Evolutionary conservation across 2,329 filamentous ascomycete species (phyloP).

Genomic region (Plectosphaerella plurivora): DNA sequence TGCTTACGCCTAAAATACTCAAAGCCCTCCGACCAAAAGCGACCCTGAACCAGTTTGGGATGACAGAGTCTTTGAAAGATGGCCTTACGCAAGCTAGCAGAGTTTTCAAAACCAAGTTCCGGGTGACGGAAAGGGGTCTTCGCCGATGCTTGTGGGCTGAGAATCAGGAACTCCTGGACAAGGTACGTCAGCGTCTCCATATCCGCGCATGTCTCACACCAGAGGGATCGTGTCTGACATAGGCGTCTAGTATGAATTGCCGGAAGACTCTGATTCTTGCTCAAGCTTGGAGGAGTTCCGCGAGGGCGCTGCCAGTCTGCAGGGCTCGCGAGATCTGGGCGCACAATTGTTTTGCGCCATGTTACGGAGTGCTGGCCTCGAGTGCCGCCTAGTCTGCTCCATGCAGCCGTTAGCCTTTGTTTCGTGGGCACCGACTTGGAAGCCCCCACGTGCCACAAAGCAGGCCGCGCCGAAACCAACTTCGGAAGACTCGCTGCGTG

Average conservation of each 20-base stretch:
- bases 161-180: constrained; percentile 52
- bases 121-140: constrained; percentile 66
- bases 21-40: constrained; percentile 65
- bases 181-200: constrained; percentile 32
- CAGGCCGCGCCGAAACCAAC: constrained; percentile 19
- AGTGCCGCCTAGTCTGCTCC: constrained; percentile 82
- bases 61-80: constrained; percentile 71
- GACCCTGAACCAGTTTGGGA: constrained; percentile 67
- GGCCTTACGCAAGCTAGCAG: constrained; percentile 67
- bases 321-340: constrained; percentile 84
- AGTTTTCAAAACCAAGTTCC: constrained; percentile 66
- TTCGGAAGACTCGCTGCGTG: constrained; percentile 28
- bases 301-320: constrained; percentile 60
- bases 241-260: constrained; percentile 46
- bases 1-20: constrained; percentile 63
- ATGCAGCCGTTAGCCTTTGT: constrained; percentile 75
- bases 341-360: constrained; percentile 88
- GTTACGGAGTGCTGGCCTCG: constrained; percentile 75
- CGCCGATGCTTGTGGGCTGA: constrained; percentile 73
- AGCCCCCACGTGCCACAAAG: constrained; percentile 30
- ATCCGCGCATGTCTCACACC: background rate
- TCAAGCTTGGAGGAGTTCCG: constrained; percentile 71
- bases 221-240: constrained; percentile 18
- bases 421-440: constrained; percentile 44
- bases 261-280: constrained; percentile 61